Conservation (phyloP, 179 eudicot species). For the Carnegiea gigantea region DNA sequence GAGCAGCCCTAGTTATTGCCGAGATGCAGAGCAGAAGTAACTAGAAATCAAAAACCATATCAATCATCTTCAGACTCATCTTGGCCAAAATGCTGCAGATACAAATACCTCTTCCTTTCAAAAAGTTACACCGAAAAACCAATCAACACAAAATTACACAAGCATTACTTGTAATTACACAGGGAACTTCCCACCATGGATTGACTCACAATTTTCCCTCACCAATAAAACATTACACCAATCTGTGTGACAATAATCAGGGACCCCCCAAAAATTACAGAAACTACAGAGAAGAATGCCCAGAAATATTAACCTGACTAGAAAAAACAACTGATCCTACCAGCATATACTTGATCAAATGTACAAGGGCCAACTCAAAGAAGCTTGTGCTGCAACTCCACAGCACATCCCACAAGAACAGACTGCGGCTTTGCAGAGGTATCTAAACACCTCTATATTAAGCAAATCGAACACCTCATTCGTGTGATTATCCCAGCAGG, state of each 20-base stretch:
- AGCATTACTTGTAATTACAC: no score
- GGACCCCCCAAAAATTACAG: conserved; percentile 23
- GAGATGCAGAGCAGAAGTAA: no score
- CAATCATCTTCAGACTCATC: neutral
- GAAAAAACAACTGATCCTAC: conserved; percentile 37
- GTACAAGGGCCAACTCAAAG: conserved; percentile 43
- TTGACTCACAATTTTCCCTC: conserved; percentile 23
- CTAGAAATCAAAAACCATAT: no score
- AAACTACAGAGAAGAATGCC: conserved; percentile 39
- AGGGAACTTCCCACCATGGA: conserved; percentile 19
- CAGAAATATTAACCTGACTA: conserved; percentile 37
- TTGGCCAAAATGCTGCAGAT: neutral
- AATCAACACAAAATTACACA: conserved; percentile 24
- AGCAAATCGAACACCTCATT: conserved; percentile 22
- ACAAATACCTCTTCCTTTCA: conserved; percentile 12
- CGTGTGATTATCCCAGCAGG: conserved; percentile 21
- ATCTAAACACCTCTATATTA: conserved; percentile 10
- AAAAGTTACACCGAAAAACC: conserved; percentile 15
- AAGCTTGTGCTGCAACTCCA: conserved; percentile 20
- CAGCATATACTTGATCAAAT: conserved; percentile 40
- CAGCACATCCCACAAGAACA: conserved; percentile 14
- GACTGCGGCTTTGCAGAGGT: conserved; percentile 18
- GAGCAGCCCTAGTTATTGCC: no score
- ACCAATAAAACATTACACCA: conserved; percentile 33
- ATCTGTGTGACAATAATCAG: conserved; percentile 21